A percentile compares a stretch with the other conserved stretches of the same genome.
Evolutionary conservation across 495 filamentous ascomycete genomes (phyloP).

Genomic region (Rusavskia elegans): DNA sequence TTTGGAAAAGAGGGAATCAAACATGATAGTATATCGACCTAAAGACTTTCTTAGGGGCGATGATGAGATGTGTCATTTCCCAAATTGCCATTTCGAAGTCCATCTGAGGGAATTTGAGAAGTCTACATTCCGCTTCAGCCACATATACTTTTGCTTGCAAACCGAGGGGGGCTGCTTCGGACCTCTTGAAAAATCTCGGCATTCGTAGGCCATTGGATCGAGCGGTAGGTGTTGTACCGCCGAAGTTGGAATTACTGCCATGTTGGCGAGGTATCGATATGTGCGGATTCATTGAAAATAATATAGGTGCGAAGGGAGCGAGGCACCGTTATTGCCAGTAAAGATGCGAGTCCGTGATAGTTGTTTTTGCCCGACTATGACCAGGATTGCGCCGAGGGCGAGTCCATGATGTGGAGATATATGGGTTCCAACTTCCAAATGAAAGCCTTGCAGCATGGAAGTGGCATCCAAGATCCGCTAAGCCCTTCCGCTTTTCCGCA

Average conservation of each 20-base stretch:
- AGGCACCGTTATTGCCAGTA: too few species aligned
- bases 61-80: constrained; percentile 62
- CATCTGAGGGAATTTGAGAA: constrained; percentile 56
- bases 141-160: too few species aligned
- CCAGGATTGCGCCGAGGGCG: too few species aligned
- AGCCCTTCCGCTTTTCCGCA: too few species aligned
- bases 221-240: constrained; percentile 28
- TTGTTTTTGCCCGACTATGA: too few species aligned
- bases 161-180: background rate
- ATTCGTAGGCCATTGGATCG: constrained; percentile 38
- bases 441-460: too few species aligned
- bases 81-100: constrained; percentile 64
- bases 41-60: constrained; percentile 65
- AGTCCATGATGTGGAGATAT: too few species aligned
- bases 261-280: constrained; percentile 46
- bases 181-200: constrained; percentile 43
- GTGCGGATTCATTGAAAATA: constrained; percentile 39
- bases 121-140: constrained; percentile 14
- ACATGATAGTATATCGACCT: constrained; percentile 65
- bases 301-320: too few species aligned
- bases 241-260: constrained; percentile 36
- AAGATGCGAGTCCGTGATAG: too few species aligned
- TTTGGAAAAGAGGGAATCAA: constrained; percentile 13
- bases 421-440: too few species aligned
- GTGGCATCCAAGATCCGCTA: too few species aligned